phyloP scores from a whole-genome alignment of 345 rosid species.

The Syzygium oleosum region DNA sequence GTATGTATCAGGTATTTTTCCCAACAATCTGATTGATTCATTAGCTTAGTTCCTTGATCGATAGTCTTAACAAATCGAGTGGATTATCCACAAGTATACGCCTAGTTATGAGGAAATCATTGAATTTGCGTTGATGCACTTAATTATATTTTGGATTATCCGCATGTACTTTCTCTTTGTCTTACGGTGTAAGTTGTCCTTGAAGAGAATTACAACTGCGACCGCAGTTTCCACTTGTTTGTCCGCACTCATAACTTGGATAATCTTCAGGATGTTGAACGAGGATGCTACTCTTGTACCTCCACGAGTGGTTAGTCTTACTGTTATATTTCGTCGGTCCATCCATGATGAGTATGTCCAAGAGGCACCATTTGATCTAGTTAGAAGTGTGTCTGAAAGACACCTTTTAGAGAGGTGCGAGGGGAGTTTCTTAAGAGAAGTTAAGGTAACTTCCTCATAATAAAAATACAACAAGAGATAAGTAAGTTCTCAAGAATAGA shows the following conservation, averaged over 20 bases:
- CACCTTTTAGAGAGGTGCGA: too few relatives aligned
- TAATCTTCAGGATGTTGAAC: constrained; percentile 2
- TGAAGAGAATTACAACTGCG: neutral
- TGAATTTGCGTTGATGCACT: neutral
- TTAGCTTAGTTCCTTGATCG: neutral
- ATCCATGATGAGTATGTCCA: too few relatives aligned
- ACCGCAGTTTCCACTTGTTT: neutral
- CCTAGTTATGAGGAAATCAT: neutral
- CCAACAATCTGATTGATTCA: neutral
- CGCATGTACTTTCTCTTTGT: neutral
- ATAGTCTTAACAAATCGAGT: neutral
- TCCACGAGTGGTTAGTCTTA: constrained; percentile 18
- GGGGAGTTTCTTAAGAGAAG: too few relatives aligned
- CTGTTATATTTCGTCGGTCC: too few relatives aligned
- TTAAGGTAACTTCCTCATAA: too few relatives aligned
- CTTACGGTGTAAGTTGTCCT: constrained; percentile 1
- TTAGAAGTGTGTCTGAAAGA: too few relatives aligned
- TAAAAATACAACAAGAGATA: too few relatives aligned
- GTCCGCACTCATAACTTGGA: constrained; percentile 16
- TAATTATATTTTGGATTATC: neutral
- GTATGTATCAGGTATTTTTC: neutral
- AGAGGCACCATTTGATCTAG: too few relatives aligned
- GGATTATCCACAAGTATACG: neutral
- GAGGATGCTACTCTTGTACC: constrained; percentile 15
- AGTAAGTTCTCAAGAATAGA: too few relatives aligned